Conservation (phyloP, 805 yeast genomes). For the Diddensiella santjacobensis region DNA sequence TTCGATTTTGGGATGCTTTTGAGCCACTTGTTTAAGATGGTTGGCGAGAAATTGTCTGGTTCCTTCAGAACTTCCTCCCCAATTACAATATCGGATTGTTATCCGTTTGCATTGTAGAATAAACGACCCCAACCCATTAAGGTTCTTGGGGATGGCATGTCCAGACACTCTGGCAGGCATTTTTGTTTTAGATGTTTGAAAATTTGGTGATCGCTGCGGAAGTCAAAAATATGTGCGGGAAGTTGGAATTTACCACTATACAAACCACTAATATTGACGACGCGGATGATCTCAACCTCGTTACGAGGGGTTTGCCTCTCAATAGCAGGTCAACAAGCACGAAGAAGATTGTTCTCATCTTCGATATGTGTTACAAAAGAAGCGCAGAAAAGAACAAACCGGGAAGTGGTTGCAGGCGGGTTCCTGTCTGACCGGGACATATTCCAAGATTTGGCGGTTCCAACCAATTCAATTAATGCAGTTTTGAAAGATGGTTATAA, state of each 20-base stretch:
- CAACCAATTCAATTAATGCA: constrained; percentile 49
- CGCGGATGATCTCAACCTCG: not conserved
- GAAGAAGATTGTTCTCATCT: no score
- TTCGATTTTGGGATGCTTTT: constrained; percentile 59
- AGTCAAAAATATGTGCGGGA: no score
- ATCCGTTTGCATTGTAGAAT: constrained; percentile 60
- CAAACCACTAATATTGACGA: not conserved
- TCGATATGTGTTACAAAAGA: no score
- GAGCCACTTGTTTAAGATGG: constrained; percentile 54
- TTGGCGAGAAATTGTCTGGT: constrained; percentile 62
- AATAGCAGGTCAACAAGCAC: no score
- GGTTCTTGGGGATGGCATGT: constrained; percentile 16
- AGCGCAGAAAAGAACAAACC: no score
- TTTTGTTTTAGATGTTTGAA: not conserved
- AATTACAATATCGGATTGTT: constrained; percentile 79
- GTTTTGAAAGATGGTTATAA: constrained; percentile 55
- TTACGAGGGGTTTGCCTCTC: no score
- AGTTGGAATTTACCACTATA: no score
- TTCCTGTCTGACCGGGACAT: constrained; percentile 42
- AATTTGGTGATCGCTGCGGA: no score
- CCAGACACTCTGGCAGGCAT: constrained; percentile 18
- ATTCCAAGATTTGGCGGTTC: constrained; percentile 41
- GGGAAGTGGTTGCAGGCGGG: constrained; percentile 23
- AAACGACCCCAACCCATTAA: constrained; percentile 36
- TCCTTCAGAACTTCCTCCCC: constrained; percentile 93